Conservation (phyloP, 495 filamentous ascomycete species). For the Penicillium macrosclerotiorum region DNA sequence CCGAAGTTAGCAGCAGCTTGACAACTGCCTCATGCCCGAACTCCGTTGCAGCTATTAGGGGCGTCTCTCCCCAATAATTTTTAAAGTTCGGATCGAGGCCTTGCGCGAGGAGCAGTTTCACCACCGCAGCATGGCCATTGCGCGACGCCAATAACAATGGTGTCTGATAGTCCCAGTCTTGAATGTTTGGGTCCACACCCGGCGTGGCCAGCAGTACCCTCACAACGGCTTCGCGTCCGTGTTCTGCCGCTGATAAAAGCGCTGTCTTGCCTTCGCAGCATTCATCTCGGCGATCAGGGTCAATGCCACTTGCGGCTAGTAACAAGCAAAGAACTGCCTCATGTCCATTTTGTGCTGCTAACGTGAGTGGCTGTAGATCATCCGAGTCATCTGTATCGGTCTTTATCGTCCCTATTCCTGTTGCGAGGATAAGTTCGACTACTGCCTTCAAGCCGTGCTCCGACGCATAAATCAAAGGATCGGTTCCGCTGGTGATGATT, state of each 20-base stretch:
- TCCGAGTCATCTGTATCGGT: too few relatives aligned
- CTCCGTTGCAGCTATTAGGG: background rate
- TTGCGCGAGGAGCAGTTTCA: background rate
- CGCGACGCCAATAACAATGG: background rate
- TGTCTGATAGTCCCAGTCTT: background rate
- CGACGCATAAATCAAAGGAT: too few relatives aligned
- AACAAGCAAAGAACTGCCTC: background rate
- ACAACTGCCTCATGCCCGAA: slow-evolving; percentile 10
- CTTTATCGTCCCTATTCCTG: too few relatives aligned
- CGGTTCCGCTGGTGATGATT: too few relatives aligned
- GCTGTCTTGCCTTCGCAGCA: background rate
- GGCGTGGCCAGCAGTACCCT: background rate
- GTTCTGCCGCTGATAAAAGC: background rate
- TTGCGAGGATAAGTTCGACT: too few relatives aligned
- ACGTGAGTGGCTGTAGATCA: too few relatives aligned
- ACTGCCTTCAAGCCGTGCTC: too few relatives aligned
- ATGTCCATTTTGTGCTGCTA: background rate
- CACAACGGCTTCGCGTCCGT: background rate
- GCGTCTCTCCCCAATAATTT: background rate
- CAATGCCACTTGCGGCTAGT: background rate
- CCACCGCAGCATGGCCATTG: background rate
- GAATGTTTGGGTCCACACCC: background rate
- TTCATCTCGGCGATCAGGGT: background rate
- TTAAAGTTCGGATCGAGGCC: background rate
- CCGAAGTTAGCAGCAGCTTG: slow-evolving; percentile 24